Base-by-base conservation (phyloP, 2,329 filamentous ascomycete genomes). In the Nemania abortiva region DNA sequence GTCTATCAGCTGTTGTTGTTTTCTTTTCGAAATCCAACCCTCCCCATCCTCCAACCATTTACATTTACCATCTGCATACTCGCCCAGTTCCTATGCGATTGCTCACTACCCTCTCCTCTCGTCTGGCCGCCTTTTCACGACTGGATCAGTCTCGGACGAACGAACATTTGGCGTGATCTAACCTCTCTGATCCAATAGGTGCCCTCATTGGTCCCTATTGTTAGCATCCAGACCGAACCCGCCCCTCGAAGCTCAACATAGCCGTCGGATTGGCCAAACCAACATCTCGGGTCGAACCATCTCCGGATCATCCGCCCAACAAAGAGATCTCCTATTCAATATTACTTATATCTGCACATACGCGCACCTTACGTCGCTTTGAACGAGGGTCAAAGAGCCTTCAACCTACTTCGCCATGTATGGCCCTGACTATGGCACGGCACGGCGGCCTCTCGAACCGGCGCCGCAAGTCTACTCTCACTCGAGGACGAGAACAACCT, bases 401-500 rank as follows among this genome's bases (percentile, higher is more conserved):
- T 61, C 53, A 54, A 65, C 61, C 68, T 63, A 47, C 66, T 68
- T 49, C 53, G 66, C 45, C 67, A 79, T 79, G 78, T 70, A 79
- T 59, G 76, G 73, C 29, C 77, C 77, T 54, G 75, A 76, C 62
- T 76, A 77, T 72, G 68, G 72, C 70, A 72, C 76, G 55, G 70
- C 73, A 66, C 71, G 77, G 70, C 73, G 72, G 56, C 75, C 77
- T 59, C 72, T 78, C 58, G 77, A 78, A 50, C 74, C 77, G 15
- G 71, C 75, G 52, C 65, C 75, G 58, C 74, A 74, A 63, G 70
- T 81, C 70, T 88, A 88, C 77, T 80, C 83, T 63, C 87, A 89
- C 73, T 87, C 86, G 42, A 83, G 86, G 74, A 83, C 86, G 61
- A 82, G 87, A 75, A 88, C 86, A n/a, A 85, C 83, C 15, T 89